Conservation (phyloP, 257 asterid genomes). For the Przewalskia tangutica region DNA sequence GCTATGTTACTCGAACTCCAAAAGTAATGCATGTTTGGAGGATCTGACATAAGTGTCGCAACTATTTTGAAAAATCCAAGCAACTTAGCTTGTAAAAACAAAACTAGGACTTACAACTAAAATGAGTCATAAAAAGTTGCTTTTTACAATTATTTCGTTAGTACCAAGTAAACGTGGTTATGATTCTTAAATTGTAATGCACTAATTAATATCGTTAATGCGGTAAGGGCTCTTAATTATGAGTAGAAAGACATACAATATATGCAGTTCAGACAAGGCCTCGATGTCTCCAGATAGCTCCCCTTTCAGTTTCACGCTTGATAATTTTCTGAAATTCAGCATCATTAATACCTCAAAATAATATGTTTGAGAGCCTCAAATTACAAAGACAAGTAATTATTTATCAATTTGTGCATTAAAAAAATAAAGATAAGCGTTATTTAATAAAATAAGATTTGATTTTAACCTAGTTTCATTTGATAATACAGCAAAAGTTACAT, state of each 20-base stretch:
- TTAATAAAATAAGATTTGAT: background rate
- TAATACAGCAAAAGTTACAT: background rate
- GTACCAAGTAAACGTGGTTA: background rate
- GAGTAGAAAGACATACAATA: background rate
- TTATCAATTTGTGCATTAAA: no score
- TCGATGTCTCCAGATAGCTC: constrained; percentile 3
- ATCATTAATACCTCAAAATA: background rate
- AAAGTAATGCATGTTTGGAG: no score
- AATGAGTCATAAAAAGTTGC: background rate
- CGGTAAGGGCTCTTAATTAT: background rate
- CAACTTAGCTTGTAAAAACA: background rate
- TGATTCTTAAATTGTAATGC: background rate
- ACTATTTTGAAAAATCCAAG: no score
- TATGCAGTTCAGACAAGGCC: constrained; percentile 1
- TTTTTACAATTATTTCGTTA: background rate
- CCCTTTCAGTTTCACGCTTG: constrained; percentile 5
- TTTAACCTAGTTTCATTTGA: background rate
- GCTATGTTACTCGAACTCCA: no score
- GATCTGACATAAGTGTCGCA: no score
- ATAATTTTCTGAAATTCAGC: background rate
- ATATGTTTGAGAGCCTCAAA: background rate
- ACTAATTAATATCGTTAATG: background rate
- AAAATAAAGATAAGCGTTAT: background rate
- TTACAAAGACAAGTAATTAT: background rate
- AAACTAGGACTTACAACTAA: background rate